Conservation (phyloP, 2,329 filamentous ascomycete genomes). For the Alternaria hordeiaustralica region DNA sequence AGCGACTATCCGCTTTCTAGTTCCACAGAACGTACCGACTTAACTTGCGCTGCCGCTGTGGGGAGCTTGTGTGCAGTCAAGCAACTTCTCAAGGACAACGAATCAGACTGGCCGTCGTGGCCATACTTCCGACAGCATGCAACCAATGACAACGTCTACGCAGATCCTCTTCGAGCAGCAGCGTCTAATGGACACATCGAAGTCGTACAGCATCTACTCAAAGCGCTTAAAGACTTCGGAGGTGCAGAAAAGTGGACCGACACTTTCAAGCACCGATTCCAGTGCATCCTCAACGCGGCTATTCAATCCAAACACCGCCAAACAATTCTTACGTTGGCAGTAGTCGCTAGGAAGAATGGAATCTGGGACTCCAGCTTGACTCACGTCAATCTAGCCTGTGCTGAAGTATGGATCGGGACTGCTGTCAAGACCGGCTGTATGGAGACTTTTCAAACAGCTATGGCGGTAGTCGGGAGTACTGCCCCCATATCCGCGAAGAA, state of each 20-base stretch:
- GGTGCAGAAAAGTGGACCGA: background rate
- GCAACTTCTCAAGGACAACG: background rate
- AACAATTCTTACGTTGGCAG: background rate
- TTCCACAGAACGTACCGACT: background rate
- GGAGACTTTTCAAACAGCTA: background rate
- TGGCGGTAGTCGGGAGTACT: background rate
- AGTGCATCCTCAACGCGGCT: background rate
- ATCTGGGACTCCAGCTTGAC: background rate
- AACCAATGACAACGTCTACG: background rate
- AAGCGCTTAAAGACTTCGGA: background rate
- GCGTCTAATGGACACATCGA: background rate
- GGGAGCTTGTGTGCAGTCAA: background rate
- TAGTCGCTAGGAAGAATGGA: background rate
- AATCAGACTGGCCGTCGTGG: background rate
- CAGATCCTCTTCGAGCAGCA: background rate
- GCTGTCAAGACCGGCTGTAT: background rate
- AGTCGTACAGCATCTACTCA: background rate
- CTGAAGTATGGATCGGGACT: background rate
- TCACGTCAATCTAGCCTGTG: background rate
- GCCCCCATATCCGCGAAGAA: background rate
- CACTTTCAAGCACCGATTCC: background rate
- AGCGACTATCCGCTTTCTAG: background rate
- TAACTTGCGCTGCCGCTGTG: background rate
- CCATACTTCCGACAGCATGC: background rate
- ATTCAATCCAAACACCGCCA: background rate